A percentile compares a stretch with the other conserved stretches of the same genome.
These are phyloP conservation scores for Blastobotrys attinorum DNA, from an alignment of 805 yeast species.

Conservation along the genomic window DNA sequence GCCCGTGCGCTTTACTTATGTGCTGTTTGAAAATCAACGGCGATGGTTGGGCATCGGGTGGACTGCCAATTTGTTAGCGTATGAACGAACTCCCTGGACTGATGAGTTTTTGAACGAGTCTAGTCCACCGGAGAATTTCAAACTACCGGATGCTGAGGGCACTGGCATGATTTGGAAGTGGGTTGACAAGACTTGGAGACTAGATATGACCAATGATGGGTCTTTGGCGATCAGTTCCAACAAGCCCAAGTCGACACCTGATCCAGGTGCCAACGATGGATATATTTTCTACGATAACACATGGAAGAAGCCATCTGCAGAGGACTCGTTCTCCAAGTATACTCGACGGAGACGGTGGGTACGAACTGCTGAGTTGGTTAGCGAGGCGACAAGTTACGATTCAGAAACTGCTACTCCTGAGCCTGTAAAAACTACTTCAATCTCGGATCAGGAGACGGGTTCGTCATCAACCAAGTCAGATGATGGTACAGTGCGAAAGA, in stretches of 20 bases:
- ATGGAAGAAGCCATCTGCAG: conserved; percentile 87
- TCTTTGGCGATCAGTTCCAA: conserved; percentile 55
- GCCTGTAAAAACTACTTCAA: conserved; percentile 1
- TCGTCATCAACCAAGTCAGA: conserved; percentile 1
- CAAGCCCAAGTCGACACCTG: conserved; percentile 40
- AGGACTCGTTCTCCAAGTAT: conserved; percentile 80
- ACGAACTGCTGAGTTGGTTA: conserved; percentile 56
- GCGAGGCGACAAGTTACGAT: conserved; percentile 1
- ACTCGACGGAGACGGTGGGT: conserved; percentile 96
- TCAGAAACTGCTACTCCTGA: conserved; percentile 1
- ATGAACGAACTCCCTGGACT: conserved; percentile 95
- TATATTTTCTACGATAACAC: conserved; percentile 85
- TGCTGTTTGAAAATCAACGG: conserved; percentile 88
- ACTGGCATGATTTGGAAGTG: conserved; percentile 84
- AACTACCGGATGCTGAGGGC: conserved; percentile 64
- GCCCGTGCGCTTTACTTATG: conserved; percentile 80
- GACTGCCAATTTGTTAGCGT: conserved; percentile 85
- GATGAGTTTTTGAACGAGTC: conserved; percentile 90
- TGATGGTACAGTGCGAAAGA: conserved; percentile 7
- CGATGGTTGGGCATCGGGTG: conserved; percentile 98
- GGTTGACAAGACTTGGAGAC: conserved; percentile 89
- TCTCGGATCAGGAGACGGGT: neutral
- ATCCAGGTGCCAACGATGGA: conserved; percentile 74
- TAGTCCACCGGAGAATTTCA: conserved; percentile 66
- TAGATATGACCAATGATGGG: conserved; percentile 84